Base-by-base conservation (phyloP, 768 basidiomycete species). In the Crassisporium funariophilum region DNA sequence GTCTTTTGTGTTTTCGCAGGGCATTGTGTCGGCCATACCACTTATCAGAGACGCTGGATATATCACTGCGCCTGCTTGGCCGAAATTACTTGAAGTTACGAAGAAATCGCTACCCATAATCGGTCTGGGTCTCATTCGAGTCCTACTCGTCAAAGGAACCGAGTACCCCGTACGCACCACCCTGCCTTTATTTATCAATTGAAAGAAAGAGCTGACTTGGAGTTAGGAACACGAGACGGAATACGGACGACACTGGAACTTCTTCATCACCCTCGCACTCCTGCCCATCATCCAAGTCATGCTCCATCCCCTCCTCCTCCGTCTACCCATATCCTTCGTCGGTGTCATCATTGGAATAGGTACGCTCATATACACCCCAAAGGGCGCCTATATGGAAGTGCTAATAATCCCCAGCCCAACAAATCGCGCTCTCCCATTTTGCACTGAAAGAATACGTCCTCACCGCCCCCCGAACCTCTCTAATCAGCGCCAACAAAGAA, bases 241-340 rank as follows among this genome's bases (percentile, higher is more conserved):
- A 68, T 98, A 98, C 54, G 97, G 97, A 0, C 82, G 83, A 0
- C 95, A 98, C 58, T 99, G 97, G 97, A 98, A 98, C 63, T 98
- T 98, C 69, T 99, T 99, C 76, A 78, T 98, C 55, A 98, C 97
- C 0, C 75, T 98, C 16, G 92, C 87, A 0, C 55, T 91, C 0
- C 62, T 98, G 4, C 94, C 94, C 0, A 60, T 91, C 3, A 66
- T 89, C 10, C 83, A 91, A 59, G 77, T 84, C 2, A 35, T 81
- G 0, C 63, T 94, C 3, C 85, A 88, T 46, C 88, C 90, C 0
- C 19, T 91, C 23, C 74, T 93, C 35, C 59, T 66, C 11, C 64
- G 61, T 16, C 42, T 84, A 4, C 81, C 87, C 0, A 75, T 88
- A 29, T 79, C 84, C 0, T 48, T 84, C 2, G 52, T 94, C 0